Evolutionary conservation across 257 asterid species (phyloP), one percentile per base, ranked within the genome.

Genomic region (Avicennia marina): DNA sequence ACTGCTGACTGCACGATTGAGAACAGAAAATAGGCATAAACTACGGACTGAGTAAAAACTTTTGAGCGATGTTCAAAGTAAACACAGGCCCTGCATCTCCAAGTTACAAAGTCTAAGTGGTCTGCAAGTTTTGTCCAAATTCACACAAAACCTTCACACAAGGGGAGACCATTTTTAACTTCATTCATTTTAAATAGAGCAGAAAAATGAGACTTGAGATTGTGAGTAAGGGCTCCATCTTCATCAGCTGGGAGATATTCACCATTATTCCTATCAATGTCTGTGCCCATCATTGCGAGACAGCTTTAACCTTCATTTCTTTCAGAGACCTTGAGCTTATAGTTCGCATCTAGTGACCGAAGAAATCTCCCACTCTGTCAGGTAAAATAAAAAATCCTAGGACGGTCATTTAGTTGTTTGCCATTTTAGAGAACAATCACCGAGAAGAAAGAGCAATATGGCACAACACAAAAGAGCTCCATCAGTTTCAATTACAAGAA

Each of bases 401-500:
- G 11, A 31, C 10, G 26, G 25, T 51, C 13, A 17, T 56, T 18
- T 2, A n/a, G 22, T 18, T 26, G 5, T 18, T 45, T 7, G 41
- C 2, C 32, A 25, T 46, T 7, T 2, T 32, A 55, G 32, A 53
- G 31, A 34, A 61, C 10, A 40, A 27, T 49, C 19, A 56, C 46
- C n/a, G 60, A 11, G 24, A 38, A 45, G 2, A 45, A 27, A 49
- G 38, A 27, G 6, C n/a, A n/a, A 10, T 26, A 56, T 15, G 15
- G 9, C 10, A 40, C 43, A n/a, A 15, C 15, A 38, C 27, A 54
- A 33, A 21, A 40, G 27, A n/a, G 48, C 40, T 25, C 13, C 40
- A 58, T 29, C 12, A 50, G 20, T 50, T 58, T 16, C 45, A 36
- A 54, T 33, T 33, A 17, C 50, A 51, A 12, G 46, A 62, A 53